Evolutionary conservation across 1,139 yeast species (phyloP), one percentile per base, ranked within the genome.

Genomic region (Groenewaldozyma sp.): DNA sequence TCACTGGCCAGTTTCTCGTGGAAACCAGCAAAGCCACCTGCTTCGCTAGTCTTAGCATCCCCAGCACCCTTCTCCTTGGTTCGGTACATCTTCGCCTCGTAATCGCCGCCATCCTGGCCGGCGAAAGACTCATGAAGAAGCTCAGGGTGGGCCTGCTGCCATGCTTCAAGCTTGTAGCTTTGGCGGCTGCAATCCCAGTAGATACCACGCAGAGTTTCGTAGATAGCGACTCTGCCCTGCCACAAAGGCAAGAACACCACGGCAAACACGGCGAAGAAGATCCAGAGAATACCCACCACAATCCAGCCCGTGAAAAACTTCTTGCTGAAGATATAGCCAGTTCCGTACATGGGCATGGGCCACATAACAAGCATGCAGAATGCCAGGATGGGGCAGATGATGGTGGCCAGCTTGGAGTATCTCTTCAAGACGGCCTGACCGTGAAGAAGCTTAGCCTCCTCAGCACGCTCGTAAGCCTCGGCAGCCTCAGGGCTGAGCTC

Each of bases 131-230:
- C 31, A 14, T 39, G 43, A 18, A 41, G 42, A 21, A 31, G 33
- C 29, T 38, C 43, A n/a, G 45, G 45, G 31, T 41, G 42, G 10
- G 26, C 24, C n/a, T 68, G 56, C 59, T 83, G 94, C 88, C 94
- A 83, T 50, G 70, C 80, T 49, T 71, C 68, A 43, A 83, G 65
- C 60, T 82, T 83, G 59, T 73, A 59, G 2, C 78, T 62, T 61
- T 82, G 91, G 17, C 94, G 94, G 24, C 82, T 67, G 36, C 72
- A 50, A 56, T 84, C 95, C 94, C 94, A 83, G 60, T 78, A 83
- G 28, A 83, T 71, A 37, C 94, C 94, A 54, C 93, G 73, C 19
- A 70, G 53, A 1, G 88, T 75, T 26, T 74, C 69, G 53, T 55
- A 70, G 36, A 86, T 72, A 2, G 79, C 84, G 17, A 65, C 60